Evolutionary conservation across 768 basidiomycete genomes (phyloP).

Genomic region (Serendipita vermifera): DNA sequence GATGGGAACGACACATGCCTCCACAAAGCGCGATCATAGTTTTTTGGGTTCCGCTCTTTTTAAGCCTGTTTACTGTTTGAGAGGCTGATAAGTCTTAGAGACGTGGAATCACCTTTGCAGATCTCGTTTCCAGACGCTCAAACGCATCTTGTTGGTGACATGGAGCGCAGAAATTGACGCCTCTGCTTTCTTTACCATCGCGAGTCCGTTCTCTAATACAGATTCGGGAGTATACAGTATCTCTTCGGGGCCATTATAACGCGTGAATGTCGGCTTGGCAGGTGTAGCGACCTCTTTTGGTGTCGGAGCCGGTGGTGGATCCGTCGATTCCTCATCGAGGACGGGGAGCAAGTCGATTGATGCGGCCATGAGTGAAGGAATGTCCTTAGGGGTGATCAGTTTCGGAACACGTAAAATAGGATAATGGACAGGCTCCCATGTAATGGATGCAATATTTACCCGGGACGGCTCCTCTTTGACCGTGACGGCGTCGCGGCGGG

Average conservation of each 20-base stretch:
- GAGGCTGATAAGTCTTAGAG: not conserved
- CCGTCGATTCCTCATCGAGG: too few species aligned
- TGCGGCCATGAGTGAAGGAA: too few species aligned
- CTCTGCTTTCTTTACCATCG: conserved; percentile 41
- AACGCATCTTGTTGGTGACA: conserved; percentile 41
- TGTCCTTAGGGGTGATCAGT: too few species aligned
- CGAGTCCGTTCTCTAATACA: conserved; percentile 37
- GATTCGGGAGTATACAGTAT: conserved; percentile 38
- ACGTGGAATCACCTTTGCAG: conserved; percentile 29
- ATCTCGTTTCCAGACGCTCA: conserved; percentile 48
- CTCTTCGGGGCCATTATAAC: conserved; percentile 29
- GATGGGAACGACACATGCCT: conserved; percentile 25
- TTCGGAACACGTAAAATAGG: too few species aligned
- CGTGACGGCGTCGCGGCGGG: too few species aligned
- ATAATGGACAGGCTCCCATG: too few species aligned
- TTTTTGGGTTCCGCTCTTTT: conserved; percentile 37
- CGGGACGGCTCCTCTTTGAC: too few species aligned
- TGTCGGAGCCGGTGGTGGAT: too few species aligned
- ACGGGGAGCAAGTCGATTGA: too few species aligned
- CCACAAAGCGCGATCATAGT: conserved; percentile 56
- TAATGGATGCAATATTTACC: too few species aligned
- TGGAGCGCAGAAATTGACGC: conserved; percentile 31
- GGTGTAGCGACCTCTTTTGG: not conserved
- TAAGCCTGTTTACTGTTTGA: conserved; percentile 27
- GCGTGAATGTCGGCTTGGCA: conserved; percentile 15